Conservation (phyloP, 2,329 filamentous ascomycete genomes). For the Pseudocercospora cruenta region DNA sequence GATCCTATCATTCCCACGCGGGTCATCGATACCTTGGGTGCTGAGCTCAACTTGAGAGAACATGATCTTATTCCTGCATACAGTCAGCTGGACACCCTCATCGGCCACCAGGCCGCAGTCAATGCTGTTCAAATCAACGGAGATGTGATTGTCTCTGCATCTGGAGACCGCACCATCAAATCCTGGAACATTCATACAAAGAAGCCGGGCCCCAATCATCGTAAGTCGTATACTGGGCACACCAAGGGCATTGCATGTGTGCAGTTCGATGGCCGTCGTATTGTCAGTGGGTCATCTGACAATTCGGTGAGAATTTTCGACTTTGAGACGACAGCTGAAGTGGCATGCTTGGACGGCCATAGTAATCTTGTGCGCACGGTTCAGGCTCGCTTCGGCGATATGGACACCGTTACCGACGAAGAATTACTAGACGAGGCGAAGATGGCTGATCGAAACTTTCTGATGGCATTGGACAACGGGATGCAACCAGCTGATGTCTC, state of each 20-base stretch:
- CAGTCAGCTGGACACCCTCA: slow-evolving; percentile 74
- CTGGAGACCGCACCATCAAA: slow-evolving; percentile 90
- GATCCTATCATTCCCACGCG: slow-evolving; percentile 43
- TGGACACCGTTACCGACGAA: slow-evolving; percentile 72
- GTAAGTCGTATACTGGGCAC: slow-evolving; percentile 75
- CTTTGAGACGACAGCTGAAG: slow-evolving; percentile 79
- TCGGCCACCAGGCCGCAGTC: slow-evolving; percentile 87
- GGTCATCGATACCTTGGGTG: slow-evolving; percentile 40
- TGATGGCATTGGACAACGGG: slow-evolving; percentile 58
- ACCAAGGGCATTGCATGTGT: slow-evolving; percentile 96
- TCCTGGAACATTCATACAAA: slow-evolving; percentile 88
- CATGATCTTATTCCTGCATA: slow-evolving; percentile 65
- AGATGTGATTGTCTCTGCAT: slow-evolving; percentile 88
- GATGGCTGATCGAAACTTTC: slow-evolving; percentile 73
- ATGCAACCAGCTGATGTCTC: slow-evolving; percentile 40
- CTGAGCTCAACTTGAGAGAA: slow-evolving; percentile 19
- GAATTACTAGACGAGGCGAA: slow-evolving; percentile 75
- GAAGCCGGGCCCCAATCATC: slow-evolving; percentile 44
- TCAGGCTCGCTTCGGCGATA: slow-evolving; percentile 90
- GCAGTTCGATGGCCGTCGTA: slow-evolving; percentile 89
- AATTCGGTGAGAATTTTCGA: slow-evolving; percentile 97
- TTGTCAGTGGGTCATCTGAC: slow-evolving; percentile 95
- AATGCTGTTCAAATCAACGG: slow-evolving; percentile 92
- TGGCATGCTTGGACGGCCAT: slow-evolving; percentile 84
- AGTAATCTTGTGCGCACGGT: slow-evolving; percentile 86